Percentiles rank a stretch among this genome's conserved stretches.
Evolutionary conservation across 306 rosid genomes (phyloP).

Genomic region (Vachellia pachyceras): DNA sequence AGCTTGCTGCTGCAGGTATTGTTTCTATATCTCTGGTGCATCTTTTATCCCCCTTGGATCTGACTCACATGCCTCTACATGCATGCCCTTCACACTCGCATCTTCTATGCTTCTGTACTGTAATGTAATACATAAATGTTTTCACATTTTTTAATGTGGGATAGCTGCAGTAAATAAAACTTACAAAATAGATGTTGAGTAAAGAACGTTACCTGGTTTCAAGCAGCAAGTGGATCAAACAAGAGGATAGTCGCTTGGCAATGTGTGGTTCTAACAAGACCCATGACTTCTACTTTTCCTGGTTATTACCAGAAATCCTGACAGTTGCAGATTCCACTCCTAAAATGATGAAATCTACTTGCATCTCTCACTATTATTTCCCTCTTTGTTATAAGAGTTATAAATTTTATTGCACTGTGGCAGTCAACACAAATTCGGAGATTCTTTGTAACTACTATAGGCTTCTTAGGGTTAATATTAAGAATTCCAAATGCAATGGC

Average conservation of each 20-base stretch:
- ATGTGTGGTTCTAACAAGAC: slow-evolving; percentile 22
- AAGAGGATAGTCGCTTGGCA: slow-evolving; percentile 23
- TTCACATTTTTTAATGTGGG: background rate
- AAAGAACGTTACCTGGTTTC: slow-evolving; percentile 33
- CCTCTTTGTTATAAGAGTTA: slow-evolving; percentile 58
- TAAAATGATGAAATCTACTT: slow-evolving; percentile 71
- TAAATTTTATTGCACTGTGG: slow-evolving; percentile 61
- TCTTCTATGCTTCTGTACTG: slow-evolving; percentile 14
- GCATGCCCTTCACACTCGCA: background rate
- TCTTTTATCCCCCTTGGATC: background rate
- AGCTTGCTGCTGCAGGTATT: background rate
- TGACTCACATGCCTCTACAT: background rate
- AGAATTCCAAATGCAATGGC: slow-evolving; percentile 64
- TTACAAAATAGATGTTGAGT: slow-evolving; percentile 7
- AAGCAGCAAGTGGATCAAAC: slow-evolving; percentile 23
- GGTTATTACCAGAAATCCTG: slow-evolving; percentile 62
- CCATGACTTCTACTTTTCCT: slow-evolving; percentile 25
- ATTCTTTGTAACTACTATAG: slow-evolving; percentile 62
- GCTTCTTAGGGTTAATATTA: slow-evolving; percentile 41
- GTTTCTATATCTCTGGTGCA: background rate
- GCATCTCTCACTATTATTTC: slow-evolving; percentile 60
- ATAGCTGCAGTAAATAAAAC: slow-evolving; percentile 20
- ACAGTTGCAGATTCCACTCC: slow-evolving; percentile 61
- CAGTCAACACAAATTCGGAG: slow-evolving; percentile 68
- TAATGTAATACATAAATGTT: background rate